These are phyloP conservation scores for Akanthomyces dipterigenus DNA, from an alignment of 2,329 filamentous ascomycete species.

Conservation along the genomic window DNA sequence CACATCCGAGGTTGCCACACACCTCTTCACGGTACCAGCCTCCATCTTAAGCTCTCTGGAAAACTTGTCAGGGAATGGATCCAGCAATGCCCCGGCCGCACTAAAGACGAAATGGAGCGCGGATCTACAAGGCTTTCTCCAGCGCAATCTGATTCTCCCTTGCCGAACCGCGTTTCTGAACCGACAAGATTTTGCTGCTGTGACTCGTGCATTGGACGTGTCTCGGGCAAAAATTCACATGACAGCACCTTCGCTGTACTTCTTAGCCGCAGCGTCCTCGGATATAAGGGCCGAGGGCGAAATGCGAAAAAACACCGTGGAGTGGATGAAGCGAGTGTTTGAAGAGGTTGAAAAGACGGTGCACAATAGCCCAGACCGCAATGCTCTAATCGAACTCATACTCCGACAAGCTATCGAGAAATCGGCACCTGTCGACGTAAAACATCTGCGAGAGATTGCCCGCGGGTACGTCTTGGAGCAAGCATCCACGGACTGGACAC, in stretches of 20 bases:
- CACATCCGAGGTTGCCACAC: constrained; percentile 39
- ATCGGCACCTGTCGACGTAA: constrained; percentile 30
- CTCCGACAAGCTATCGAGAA: constrained; percentile 23
- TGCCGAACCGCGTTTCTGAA: constrained; percentile 41
- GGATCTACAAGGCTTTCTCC: constrained; percentile 43
- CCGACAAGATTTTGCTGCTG: constrained; percentile 32
- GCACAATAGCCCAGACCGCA: constrained; percentile 18
- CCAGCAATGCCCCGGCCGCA: constrained; percentile 19
- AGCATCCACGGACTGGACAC: constrained; percentile 33
- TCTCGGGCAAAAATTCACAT: constrained; percentile 28
- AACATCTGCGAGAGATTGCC: constrained; percentile 37
- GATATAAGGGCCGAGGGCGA: constrained; percentile 20
- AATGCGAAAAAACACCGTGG: constrained; percentile 28
- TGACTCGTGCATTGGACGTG: constrained; percentile 35
- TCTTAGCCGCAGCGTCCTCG: constrained; percentile 28
- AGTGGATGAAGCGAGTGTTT: constrained; percentile 33
- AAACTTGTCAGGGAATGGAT: constrained; percentile 17
- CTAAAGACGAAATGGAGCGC: constrained; percentile 33
- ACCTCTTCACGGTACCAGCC: constrained; percentile 34
- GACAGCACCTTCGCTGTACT: constrained; percentile 39
- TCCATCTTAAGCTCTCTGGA: constrained; percentile 30
- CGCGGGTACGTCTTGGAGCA: constrained; percentile 33
- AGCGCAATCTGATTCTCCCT: constrained; percentile 45
- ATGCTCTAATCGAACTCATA: constrained; percentile 24
- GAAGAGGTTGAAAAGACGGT: constrained; percentile 24